phyloP scores from a whole-genome alignment of 2,329 filamentous ascomycete species.

The Amauroascus niger region DNA sequence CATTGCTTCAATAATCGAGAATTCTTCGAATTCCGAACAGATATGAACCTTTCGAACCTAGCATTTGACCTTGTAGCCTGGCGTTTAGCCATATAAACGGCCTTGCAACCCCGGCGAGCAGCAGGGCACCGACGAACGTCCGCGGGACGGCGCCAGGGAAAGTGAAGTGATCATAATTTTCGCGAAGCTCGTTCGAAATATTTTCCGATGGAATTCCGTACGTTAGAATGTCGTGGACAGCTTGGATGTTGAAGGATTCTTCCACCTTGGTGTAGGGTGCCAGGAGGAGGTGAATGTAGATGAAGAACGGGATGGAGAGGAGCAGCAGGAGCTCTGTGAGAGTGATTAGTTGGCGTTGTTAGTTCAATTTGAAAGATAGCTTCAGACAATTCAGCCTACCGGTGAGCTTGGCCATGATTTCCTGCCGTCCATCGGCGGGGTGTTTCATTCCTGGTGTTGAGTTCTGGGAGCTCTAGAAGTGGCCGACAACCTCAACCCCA shows the following conservation, averaged over 20 bases:
- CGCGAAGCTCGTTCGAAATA: constrained; percentile 45
- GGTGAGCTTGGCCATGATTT: constrained; percentile 13
- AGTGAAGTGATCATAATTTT: constrained; percentile 74
- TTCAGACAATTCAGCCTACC: constrained; percentile 11
- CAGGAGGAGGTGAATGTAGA: constrained; percentile 59
- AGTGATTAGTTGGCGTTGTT: neutral
- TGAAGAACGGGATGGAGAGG: constrained; percentile 52
- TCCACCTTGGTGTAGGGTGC: constrained; percentile 96
- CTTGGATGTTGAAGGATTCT: constrained; percentile 96
- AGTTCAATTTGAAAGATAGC: too few relatives aligned
- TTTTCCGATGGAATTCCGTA: constrained; percentile 62
- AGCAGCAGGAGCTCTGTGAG: constrained; percentile 21
- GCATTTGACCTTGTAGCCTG: constrained; percentile 48
- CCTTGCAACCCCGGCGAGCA: constrained; percentile 63
- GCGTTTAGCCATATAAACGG: constrained; percentile 53
- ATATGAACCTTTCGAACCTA: constrained; percentile 37
- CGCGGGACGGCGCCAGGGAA: constrained; percentile 89
- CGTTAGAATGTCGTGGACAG: constrained; percentile 75
- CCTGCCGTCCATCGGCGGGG: neutral
- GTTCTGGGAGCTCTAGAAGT: too few relatives aligned
- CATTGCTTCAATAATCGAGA: neutral
- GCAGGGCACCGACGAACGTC: constrained; percentile 73
- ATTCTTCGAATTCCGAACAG: neutral
- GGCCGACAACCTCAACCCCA: too few relatives aligned
- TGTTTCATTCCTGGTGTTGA: too few relatives aligned